Conservation (phyloP, 306 rosid species). For the Prinsepia uniflora region DNA sequence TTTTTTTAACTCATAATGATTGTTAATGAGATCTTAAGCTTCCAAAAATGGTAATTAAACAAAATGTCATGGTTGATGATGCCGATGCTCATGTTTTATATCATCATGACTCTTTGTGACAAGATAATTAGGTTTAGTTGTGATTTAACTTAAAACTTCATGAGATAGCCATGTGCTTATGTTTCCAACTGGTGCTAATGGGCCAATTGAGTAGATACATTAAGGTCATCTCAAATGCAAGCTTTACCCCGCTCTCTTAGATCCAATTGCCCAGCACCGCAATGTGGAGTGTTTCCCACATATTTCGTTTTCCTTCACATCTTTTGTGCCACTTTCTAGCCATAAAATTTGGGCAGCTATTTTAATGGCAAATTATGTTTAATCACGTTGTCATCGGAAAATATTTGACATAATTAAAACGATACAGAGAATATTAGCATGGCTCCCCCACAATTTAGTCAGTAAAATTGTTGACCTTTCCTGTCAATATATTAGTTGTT, state of each 20-base stretch:
- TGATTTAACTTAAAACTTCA: slow-evolving; percentile 44
- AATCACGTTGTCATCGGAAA: neutral
- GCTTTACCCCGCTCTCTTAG: slow-evolving; percentile 35
- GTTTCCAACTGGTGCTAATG: slow-evolving; percentile 57
- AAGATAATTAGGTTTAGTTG: slow-evolving; percentile 48
- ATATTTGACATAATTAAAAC: no score
- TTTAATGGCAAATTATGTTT: slow-evolving; percentile 1
- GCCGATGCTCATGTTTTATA: slow-evolving; percentile 45
- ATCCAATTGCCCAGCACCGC: slow-evolving; percentile 38
- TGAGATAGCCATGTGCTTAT: slow-evolving; percentile 79
- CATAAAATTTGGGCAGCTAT: slow-evolving; percentile 13
- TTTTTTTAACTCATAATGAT: slow-evolving; percentile 36
- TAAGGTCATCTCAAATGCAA: slow-evolving; percentile 49
- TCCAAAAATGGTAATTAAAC: slow-evolving; percentile 41
- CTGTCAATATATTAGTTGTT: slow-evolving; percentile 58
- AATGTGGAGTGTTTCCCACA: slow-evolving; percentile 51
- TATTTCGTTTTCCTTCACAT: slow-evolving; percentile 34
- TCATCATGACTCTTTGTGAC: slow-evolving; percentile 51
- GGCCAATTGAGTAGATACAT: slow-evolving; percentile 55
- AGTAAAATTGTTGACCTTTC: slow-evolving; percentile 35
- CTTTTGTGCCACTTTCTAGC: slow-evolving; percentile 12
- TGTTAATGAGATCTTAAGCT: slow-evolving; percentile 53
- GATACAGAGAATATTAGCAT: neutral
- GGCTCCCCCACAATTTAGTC: neutral
- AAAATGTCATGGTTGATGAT: slow-evolving; percentile 41